phyloP scores from a whole-genome alignment of 257 asterid species.

The Echites panduratus region DNA sequence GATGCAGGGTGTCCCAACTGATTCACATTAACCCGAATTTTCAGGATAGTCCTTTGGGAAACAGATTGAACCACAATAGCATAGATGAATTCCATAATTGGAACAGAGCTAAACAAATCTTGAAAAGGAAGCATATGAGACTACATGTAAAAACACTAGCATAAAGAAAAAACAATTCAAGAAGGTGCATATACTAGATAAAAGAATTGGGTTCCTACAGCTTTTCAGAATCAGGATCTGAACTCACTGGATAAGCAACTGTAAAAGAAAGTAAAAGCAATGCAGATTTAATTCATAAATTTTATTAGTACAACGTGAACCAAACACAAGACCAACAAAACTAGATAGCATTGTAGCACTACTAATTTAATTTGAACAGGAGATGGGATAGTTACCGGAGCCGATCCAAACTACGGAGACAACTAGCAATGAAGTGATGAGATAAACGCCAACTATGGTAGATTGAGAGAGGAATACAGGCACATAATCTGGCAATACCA shows the following conservation, averaged over 20 bases:
- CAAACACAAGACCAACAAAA: neutral
- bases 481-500: slow-evolving; percentile 57
- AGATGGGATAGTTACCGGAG: slow-evolving; percentile 45
- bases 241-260: neutral
- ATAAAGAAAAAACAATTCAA: neutral
- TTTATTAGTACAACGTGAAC: neutral
- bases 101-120: neutral
- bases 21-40: neutral
- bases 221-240: neutral
- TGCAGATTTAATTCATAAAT: neutral
- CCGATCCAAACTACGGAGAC: slow-evolving; percentile 66
- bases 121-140: neutral
- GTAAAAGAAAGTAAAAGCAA: neutral
- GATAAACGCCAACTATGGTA: slow-evolving; percentile 50
- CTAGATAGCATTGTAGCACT: neutral
- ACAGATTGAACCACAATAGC: neutral
- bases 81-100: neutral
- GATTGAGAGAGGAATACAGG: slow-evolving; percentile 51
- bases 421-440: slow-evolving; percentile 45
- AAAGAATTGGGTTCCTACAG: neutral
- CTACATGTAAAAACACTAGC: neutral
- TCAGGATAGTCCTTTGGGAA: neutral
- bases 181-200: neutral
- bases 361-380: neutral
- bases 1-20: neutral